phyloP scores from a whole-genome alignment of 768 basidiomycete species.

The Podaxis sp. region DNA sequence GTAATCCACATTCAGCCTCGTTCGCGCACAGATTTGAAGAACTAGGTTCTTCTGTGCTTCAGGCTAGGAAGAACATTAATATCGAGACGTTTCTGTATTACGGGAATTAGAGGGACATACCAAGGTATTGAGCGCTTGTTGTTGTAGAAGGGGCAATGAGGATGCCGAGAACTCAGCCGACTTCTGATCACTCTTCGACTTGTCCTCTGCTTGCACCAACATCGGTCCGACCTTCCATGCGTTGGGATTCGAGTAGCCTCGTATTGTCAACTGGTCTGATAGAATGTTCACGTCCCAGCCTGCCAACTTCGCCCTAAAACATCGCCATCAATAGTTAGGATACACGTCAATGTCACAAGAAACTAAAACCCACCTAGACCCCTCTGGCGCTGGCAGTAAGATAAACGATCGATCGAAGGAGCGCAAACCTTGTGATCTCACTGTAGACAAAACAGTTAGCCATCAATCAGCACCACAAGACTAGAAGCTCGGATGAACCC shows the following conservation, averaged over 20 bases:
- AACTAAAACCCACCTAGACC: conserved; percentile 67
- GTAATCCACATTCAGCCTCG: conserved; percentile 76
- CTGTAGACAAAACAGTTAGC: conserved; percentile 22
- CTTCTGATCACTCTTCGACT: conserved; percentile 21
- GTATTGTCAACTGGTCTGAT: conserved; percentile 83
- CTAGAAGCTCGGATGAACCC: background rate
- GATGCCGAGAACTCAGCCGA: conserved; percentile 26
- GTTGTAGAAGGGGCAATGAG: conserved; percentile 41
- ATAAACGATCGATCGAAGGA: conserved; percentile 95
- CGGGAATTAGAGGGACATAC: conserved; percentile 40
- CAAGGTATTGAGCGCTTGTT: conserved; percentile 50
- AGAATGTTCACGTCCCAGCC: conserved; percentile 92
- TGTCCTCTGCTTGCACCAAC: conserved; percentile 56
- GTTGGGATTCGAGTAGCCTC: conserved; percentile 78
- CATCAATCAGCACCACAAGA: background rate
- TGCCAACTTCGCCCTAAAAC: conserved; percentile 61
- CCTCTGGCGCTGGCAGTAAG: conserved; percentile 74
- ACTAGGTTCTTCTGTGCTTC: conserved; percentile 71
- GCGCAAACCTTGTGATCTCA: conserved; percentile 63
- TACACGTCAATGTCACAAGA: conserved; percentile 12
- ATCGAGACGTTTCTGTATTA: background rate
- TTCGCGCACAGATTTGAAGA: conserved; percentile 66
- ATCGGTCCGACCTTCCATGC: conserved; percentile 79
- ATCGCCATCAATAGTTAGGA: conserved; percentile 7
- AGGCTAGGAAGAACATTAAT: conserved; percentile 40